phyloP scores from a whole-genome alignment of 805 yeast species.

The Wickerhamiella slavikovae region DNA sequence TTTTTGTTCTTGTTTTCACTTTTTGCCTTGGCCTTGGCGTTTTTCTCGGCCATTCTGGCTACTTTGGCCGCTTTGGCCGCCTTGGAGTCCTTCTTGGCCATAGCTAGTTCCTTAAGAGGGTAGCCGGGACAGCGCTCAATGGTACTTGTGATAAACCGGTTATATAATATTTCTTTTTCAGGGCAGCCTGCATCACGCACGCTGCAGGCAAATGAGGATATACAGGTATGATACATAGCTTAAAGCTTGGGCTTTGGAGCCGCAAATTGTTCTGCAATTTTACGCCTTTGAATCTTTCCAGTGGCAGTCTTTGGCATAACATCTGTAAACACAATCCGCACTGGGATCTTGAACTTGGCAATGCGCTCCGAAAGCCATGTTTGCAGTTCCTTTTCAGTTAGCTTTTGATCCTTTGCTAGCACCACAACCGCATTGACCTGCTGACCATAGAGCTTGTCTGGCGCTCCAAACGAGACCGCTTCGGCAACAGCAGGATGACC shows the following conservation, averaged over 20 bases:
- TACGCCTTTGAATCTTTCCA: constrained; percentile 54
- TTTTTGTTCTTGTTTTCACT: constrained; percentile 59
- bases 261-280: constrained; percentile 29
- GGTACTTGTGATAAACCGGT: too few species aligned
- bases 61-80: constrained; percentile 81
- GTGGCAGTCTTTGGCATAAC: constrained; percentile 58
- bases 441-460: constrained; percentile 50
- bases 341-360: constrained; percentile 41
- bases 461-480: constrained; percentile 51
- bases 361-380: constrained; percentile 26
- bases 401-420: constrained; percentile 21
- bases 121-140: too few species aligned
- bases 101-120: too few species aligned
- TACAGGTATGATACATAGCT: constrained; percentile 1
- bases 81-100: constrained; percentile 74
- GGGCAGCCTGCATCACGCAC: too few species aligned
- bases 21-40: constrained; percentile 52
- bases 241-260: constrained; percentile 17
- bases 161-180: too few species aligned
- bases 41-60: constrained; percentile 69
- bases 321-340: constrained; percentile 33
- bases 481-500: constrained; percentile 42
- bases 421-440: constrained; percentile 53
- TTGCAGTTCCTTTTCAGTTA: constrained; percentile 24
- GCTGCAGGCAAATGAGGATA: too few species aligned